Conservation (phyloP, 2,329 filamentous ascomycete genomes). For the Ilyonectria robusta region DNA sequence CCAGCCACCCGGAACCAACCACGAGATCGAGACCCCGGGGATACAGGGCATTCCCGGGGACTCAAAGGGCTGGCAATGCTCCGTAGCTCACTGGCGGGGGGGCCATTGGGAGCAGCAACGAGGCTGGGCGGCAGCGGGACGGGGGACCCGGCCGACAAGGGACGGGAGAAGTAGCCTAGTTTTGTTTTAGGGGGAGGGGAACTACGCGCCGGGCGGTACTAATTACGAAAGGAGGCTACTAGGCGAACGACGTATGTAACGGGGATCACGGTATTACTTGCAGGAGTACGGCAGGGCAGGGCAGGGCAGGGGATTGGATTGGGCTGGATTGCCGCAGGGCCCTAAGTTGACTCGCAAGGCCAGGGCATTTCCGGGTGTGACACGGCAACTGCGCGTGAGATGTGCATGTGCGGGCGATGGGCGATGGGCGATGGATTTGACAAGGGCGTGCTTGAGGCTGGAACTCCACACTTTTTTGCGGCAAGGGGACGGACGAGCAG, state of each 20-base stretch:
- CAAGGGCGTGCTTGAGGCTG: neutral
- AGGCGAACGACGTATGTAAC: constrained; percentile 8
- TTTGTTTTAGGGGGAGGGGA: constrained; percentile 2
- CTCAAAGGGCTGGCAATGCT: neutral
- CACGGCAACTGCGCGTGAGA: constrained; percentile 20
- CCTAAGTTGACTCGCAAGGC: neutral
- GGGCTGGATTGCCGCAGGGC: constrained; percentile 12
- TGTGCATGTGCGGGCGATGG: neutral
- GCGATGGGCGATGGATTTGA: neutral
- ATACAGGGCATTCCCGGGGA: constrained; percentile 10
- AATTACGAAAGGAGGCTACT: neutral
- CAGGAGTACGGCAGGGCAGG: constrained; percentile 11
- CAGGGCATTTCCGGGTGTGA: constrained; percentile 13
- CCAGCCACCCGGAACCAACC: constrained; percentile 11
- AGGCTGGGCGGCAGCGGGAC: neutral
- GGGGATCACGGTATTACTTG: constrained; percentile 22
- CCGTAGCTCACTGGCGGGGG: neutral
- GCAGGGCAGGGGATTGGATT: neutral
- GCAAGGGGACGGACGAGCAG: neutral
- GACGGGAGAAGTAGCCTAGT: constrained; percentile 13
- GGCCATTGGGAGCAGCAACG: constrained; percentile 7
- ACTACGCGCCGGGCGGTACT: neutral
- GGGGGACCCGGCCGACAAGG: neutral
- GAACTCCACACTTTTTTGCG: constrained; percentile 9
- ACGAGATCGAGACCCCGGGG: constrained; percentile 14